These are phyloP conservation scores for Scleromitrula shiraiana DNA, from an alignment of 2,329 filamentous ascomycete species.

Conservation along the genomic window DNA sequence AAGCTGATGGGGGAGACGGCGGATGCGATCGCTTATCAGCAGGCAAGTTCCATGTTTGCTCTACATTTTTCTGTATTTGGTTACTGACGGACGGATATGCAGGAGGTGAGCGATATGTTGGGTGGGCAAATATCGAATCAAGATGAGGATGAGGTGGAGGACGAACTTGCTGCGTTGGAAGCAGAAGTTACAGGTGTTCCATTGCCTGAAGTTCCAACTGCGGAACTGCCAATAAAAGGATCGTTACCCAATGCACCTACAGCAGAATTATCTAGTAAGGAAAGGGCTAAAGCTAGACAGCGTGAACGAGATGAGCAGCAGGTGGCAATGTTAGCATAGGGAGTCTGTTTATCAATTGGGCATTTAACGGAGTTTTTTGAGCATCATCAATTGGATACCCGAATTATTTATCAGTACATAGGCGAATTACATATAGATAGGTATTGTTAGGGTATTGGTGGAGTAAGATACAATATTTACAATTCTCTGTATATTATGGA, in stretches of 20 bases:
- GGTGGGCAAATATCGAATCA: slow-evolving; percentile 82
- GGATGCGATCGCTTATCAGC: slow-evolving; percentile 85
- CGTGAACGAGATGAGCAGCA: slow-evolving; percentile 21
- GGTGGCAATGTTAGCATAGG: slow-evolving; percentile 27
- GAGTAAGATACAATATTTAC: neutral
- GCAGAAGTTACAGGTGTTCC: slow-evolving; percentile 43
- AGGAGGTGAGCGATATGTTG: slow-evolving; percentile 92
- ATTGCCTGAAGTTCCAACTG: slow-evolving; percentile 27
- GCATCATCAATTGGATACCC: slow-evolving; percentile 19
- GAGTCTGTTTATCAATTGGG: slow-evolving; percentile 5
- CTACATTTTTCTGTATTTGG: neutral
- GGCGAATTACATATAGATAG: neutral
- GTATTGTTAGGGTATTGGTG: neutral
- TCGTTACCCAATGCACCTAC: slow-evolving; percentile 27
- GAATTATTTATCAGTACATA: slow-evolving; percentile 5
- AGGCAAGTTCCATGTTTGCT: slow-evolving; percentile 44
- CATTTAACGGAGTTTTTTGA: slow-evolving; percentile 24
- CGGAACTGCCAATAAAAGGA: slow-evolving; percentile 12
- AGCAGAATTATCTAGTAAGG: slow-evolving; percentile 15
- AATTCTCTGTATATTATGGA: neutral
- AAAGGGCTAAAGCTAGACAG: slow-evolving; percentile 24
- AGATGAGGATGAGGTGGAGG: slow-evolving; percentile 96
- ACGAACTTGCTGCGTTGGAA: slow-evolving; percentile 80
- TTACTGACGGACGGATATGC: slow-evolving; percentile 14
- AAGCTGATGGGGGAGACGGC: slow-evolving; percentile 89